Base-by-base conservation (phyloP, 306 rosid genomes). In the Cicer pinnatifidum region DNA sequence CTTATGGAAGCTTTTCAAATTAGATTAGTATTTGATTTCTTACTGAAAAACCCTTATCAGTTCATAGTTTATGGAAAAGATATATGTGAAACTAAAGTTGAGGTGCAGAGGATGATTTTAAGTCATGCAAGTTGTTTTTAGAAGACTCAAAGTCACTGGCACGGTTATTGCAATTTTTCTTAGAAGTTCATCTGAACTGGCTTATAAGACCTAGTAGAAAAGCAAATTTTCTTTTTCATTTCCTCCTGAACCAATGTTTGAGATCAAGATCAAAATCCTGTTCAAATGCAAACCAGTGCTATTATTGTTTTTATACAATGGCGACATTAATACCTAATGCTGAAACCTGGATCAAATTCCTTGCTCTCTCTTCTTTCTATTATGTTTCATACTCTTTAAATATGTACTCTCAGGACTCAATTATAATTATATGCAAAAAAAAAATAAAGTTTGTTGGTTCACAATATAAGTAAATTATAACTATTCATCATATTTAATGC, bases 201-300 rank as follows among this genome's bases (percentile, higher is more conserved):
- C 52, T 63, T 60, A 35, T 12, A 60, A 59, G 61, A 12, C 46
- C 28, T n/a, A 37, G 37, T 28, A 43, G 8, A 51, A 33, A 51
- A 40, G 33, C 19, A 78, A 51, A 39, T 6, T 51, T 51, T 15
- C 63, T 40, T 71, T n/a, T 16, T 7, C 39, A 13, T 57, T 66
- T 61, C 15, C 7, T 6, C 61, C 10, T 11, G 10, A 40, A n/a
- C 45, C 8, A 9, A 8, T 38, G 43, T 13, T 66, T 39, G 64
- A 78, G 57, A 39, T 50, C 11, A 71, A 77, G 71, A 62, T 33
- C 50, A 71, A 77, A 78, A 62, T 33, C 50, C 41, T 8, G 50
- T 63, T 52, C 51, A 16, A 71, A 11, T 15, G 43, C 44, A 62
- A 71, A 58, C 58, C 73, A 13, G n/a, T 75, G 47, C 70, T 73